phyloP scores from a whole-genome alignment of 768 basidiomycete genomes.

The Botryobasidium botryosum region DNA sequence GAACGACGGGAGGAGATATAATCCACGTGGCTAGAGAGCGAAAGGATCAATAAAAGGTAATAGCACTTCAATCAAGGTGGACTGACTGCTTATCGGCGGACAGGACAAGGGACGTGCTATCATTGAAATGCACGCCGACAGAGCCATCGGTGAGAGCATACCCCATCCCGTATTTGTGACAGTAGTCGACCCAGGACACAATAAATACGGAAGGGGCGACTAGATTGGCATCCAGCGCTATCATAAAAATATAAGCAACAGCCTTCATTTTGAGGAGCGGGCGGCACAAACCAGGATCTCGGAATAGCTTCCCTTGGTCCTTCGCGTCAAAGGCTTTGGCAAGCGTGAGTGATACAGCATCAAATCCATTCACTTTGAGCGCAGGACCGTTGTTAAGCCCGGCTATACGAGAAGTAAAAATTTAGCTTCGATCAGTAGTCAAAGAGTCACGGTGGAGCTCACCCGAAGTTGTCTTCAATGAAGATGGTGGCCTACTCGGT shows the following conservation, averaged over 20 bases:
- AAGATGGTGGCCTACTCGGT: too few relatives aligned
- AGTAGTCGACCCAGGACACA: constrained; percentile 98
- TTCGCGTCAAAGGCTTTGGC: constrained; percentile 52
- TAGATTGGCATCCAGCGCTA: constrained; percentile 28
- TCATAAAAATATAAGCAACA: background rate
- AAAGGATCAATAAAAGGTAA: background rate
- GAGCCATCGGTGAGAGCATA: constrained; percentile 92
- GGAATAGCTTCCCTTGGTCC: constrained; percentile 44
- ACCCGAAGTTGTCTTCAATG: too few relatives aligned
- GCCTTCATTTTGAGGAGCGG: constrained; percentile 1
- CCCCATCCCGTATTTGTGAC: constrained; percentile 99
- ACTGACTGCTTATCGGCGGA: constrained; percentile 76
- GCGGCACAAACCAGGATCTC: constrained; percentile 33
- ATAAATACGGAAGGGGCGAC: constrained; percentile 69
- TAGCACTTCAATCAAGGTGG: constrained; percentile 1
- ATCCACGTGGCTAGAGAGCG: constrained; percentile 57
- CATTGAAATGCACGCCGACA: constrained; percentile 92
- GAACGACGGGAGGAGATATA: constrained; percentile 53
- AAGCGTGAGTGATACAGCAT: constrained; percentile 38
- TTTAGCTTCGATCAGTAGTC: too few relatives aligned
- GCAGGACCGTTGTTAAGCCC: constrained; percentile 10
- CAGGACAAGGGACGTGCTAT: constrained; percentile 73
- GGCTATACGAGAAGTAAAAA: too few relatives aligned
- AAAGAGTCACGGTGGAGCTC: too few relatives aligned
- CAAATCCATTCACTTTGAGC: constrained; percentile 39